These are phyloP conservation scores for Rhodotorula graminis DNA, from an alignment of 768 basidiomycete species.

Conservation along the genomic window DNA sequence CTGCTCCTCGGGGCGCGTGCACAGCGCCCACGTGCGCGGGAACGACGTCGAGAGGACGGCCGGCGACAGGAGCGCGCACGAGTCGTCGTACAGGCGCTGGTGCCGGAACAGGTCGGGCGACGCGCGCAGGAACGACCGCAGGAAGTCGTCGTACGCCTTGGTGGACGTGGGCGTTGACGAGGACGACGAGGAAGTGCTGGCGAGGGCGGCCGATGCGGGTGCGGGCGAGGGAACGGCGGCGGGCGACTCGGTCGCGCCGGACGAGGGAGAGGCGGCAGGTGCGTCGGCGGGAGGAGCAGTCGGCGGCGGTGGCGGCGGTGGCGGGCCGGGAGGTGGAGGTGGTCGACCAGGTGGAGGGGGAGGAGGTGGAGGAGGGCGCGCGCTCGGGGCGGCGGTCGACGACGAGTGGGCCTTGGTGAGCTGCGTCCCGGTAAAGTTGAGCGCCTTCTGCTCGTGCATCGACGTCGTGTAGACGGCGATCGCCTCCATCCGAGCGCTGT, in stretches of 20 bases:
- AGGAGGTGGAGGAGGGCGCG: not conserved
- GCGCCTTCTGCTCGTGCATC: conserved; percentile 37
- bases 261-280: not conserved
- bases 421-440: conserved; percentile 22
- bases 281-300: not conserved
- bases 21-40: conserved; percentile 13
- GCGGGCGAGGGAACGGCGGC: not conserved
- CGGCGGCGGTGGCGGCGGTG: not conserved
- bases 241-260: not conserved
- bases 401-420: not conserved
- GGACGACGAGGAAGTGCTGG: not conserved
- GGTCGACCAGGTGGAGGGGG: not conserved
- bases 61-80: not conserved
- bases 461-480: conserved; percentile 21
- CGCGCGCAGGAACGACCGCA: conserved; percentile 23
- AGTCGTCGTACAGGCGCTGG: conserved; percentile 28
- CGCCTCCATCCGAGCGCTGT: conserved; percentile 25
- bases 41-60: not conserved
- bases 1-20: not conserved
- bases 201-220: not conserved
- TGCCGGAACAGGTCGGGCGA: conserved; percentile 30
- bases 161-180: not conserved
- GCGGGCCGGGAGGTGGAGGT: not conserved
- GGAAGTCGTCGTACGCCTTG: conserved; percentile 7
- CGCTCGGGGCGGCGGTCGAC: not conserved